A percentile compares a stretch with the other conserved stretches of the same genome.
These are phyloP conservation scores for Cercospora nicotianae DNA, from an alignment of 2,329 filamentous ascomycete species.

Conservation along the genomic window DNA sequence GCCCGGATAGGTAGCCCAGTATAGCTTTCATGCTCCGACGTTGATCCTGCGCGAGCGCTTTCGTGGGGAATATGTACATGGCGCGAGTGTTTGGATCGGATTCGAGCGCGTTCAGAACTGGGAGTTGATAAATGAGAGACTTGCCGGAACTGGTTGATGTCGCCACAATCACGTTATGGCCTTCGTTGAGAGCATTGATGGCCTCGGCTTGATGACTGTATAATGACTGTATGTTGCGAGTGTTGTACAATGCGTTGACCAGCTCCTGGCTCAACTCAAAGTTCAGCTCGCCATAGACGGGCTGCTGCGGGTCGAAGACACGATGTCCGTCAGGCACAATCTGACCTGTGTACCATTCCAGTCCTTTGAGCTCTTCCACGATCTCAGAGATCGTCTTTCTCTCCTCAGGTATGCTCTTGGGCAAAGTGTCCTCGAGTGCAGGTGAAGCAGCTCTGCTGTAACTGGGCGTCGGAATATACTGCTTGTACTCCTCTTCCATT, in stretches of 20 bases:
- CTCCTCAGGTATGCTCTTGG: slow-evolving; percentile 73
- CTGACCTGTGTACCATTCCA: slow-evolving; percentile 87
- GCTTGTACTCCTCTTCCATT: slow-evolving; percentile 60
- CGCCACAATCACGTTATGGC: slow-evolving; percentile 84
- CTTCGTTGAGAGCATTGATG: slow-evolving; percentile 81
- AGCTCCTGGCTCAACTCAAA: slow-evolving; percentile 86
- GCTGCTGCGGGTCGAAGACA: slow-evolving; percentile 80
- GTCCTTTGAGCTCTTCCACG: slow-evolving; percentile 74
- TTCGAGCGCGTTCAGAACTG: slow-evolving; percentile 84
- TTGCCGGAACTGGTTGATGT: slow-evolving; percentile 97
- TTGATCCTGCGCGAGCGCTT: slow-evolving; percentile 94
- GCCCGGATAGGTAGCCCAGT: slow-evolving; percentile 72
- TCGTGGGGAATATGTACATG: slow-evolving; percentile 98
- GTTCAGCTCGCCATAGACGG: slow-evolving; percentile 77
- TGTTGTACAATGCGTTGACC: slow-evolving; percentile 95
- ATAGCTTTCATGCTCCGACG: slow-evolving; percentile 83
- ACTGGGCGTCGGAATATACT: slow-evolving; percentile 63
- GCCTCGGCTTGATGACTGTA: slow-evolving; percentile 93
- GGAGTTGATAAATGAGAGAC: slow-evolving; percentile 95
- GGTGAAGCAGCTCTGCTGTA: slow-evolving; percentile 47
- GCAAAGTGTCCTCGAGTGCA: slow-evolving; percentile 50
- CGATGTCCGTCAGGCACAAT: slow-evolving; percentile 92
- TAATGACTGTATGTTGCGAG: slow-evolving; percentile 78
- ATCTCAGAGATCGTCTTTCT: slow-evolving; percentile 82
- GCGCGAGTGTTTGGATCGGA: slow-evolving; percentile 73